phyloP scores from a whole-genome alignment of 2,329 filamentous ascomycete genomes.

The Mariannaea elegans region DNA sequence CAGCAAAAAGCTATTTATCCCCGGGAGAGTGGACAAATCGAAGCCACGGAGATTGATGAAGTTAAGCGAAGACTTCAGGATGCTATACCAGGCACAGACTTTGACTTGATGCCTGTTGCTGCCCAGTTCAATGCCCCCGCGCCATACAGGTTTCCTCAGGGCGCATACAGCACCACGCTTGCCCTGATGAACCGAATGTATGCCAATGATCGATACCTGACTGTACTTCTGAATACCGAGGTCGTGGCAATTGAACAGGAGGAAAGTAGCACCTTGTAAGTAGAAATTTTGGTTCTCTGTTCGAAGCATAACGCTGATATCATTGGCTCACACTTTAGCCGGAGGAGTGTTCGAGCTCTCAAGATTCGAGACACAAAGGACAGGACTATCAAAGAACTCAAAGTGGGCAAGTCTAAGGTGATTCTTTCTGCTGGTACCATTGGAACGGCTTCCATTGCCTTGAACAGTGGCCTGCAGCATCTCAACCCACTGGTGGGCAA shows the following conservation, averaged over 20 bases:
- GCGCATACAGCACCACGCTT: slow-evolving; percentile 28
- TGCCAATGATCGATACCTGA: slow-evolving; percentile 27
- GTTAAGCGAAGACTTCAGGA: slow-evolving; percentile 14
- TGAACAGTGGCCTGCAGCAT: slow-evolving; percentile 27
- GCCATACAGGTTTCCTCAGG: slow-evolving; percentile 28
- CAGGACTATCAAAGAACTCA: slow-evolving; percentile 19
- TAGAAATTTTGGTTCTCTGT: rapidly evolving
- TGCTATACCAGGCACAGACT: not conserved
- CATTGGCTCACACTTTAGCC: not conserved
- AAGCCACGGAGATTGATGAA: not conserved
- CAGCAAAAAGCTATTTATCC: slow-evolving; percentile 19
- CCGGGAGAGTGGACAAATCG: slow-evolving; percentile 14
- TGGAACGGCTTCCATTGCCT: slow-evolving; percentile 26
- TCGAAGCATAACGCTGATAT: not conserved
- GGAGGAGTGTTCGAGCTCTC: slow-evolving; percentile 18
- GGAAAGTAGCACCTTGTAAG: slow-evolving; percentile 1
- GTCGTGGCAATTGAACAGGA: slow-evolving; percentile 19
- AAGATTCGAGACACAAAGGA: slow-evolving; percentile 20
- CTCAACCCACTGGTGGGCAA: slow-evolving; percentile 12
- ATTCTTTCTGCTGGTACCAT: slow-evolving; percentile 20
- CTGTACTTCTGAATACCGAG: slow-evolving; percentile 26
- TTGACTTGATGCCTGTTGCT: slow-evolving; percentile 27
- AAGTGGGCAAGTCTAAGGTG: slow-evolving; percentile 23
- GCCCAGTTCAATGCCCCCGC: slow-evolving; percentile 28
- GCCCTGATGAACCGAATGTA: slow-evolving; percentile 32